phyloP scores from a whole-genome alignment of 306 rosid species.

The Hippophae gyantsensis region DNA sequence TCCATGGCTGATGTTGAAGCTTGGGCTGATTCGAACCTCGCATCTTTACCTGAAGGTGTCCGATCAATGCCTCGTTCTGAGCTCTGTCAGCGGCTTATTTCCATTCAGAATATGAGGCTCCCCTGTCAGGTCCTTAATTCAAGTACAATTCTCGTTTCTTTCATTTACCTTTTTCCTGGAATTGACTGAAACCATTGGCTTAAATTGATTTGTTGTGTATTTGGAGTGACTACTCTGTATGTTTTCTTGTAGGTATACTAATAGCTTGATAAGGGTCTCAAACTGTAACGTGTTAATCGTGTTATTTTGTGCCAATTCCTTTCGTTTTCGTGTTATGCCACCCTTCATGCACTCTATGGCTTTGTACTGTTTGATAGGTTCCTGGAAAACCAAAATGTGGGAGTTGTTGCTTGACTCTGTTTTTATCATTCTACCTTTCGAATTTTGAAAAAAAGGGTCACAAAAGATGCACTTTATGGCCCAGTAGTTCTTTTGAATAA shows the following conservation, averaged over 20 bases:
- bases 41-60: slow-evolving; percentile 61
- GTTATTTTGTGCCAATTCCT: too few species aligned
- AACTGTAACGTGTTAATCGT: too few species aligned
- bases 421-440: too few species aligned
- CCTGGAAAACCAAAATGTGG: too few species aligned
- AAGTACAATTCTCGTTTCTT: not conserved
- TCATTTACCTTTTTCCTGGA: not conserved
- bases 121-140: slow-evolving; percentile 35
- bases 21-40: slow-evolving; percentile 68
- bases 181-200: not conserved
- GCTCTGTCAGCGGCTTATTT: slow-evolving; percentile 64
- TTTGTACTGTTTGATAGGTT: too few species aligned
- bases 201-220: not conserved
- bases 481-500: too few species aligned
- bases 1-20: slow-evolving; percentile 77
- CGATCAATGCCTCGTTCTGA: slow-evolving; percentile 83
- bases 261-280: too few species aligned
- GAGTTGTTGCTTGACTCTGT: too few species aligned
- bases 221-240: not conserved
- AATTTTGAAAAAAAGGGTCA: too few species aligned
- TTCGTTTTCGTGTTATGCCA: too few species aligned
- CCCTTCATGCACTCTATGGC: not conserved
- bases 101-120: slow-evolving; percentile 71
- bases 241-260: not conserved
- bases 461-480: too few species aligned